These are phyloP conservation scores for Ceratobasidium sp. DNA, from an alignment of 1,284 basidiomycete genomes.

Conservation along the genomic window DNA sequence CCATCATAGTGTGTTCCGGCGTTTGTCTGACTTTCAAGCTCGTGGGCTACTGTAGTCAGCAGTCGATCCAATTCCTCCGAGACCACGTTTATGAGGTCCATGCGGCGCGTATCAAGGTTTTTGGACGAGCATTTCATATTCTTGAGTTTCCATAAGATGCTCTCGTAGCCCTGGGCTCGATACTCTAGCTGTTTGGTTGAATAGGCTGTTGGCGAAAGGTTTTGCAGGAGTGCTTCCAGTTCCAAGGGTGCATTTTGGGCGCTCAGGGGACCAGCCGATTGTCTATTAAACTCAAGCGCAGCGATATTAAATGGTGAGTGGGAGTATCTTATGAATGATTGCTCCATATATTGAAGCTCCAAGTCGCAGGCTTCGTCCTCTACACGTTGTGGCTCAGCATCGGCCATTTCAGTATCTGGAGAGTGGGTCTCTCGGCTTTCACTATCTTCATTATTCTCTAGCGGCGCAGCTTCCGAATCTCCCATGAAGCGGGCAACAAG, in stretches of 20 bases:
- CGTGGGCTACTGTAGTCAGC: neutral
- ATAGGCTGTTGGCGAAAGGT: neutral
- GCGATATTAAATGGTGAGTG: neutral
- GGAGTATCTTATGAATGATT: neutral
- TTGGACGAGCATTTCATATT: neutral
- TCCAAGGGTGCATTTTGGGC: neutral
- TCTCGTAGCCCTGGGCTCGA: neutral
- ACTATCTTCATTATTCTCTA: neutral
- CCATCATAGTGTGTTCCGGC: neutral
- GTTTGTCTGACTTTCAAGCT: neutral
- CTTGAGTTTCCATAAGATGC: neutral
- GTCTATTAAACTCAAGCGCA: neutral
- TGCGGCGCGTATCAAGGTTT: neutral
- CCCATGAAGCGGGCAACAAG: neutral
- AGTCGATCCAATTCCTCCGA: neutral
- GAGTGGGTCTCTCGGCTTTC: neutral
- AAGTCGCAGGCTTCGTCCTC: neutral
- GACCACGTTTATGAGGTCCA: neutral
- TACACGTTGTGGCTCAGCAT: neutral
- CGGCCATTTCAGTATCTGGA: neutral
- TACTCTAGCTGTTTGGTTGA: neutral
- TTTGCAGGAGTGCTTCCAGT: neutral
- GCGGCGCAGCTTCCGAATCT: neutral
- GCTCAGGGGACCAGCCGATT: neutral
- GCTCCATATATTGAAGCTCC: slow-evolving; percentile 7